Conservation (phyloP, 176 grass and related monocot genomes). For the Secale cereale region DNA sequence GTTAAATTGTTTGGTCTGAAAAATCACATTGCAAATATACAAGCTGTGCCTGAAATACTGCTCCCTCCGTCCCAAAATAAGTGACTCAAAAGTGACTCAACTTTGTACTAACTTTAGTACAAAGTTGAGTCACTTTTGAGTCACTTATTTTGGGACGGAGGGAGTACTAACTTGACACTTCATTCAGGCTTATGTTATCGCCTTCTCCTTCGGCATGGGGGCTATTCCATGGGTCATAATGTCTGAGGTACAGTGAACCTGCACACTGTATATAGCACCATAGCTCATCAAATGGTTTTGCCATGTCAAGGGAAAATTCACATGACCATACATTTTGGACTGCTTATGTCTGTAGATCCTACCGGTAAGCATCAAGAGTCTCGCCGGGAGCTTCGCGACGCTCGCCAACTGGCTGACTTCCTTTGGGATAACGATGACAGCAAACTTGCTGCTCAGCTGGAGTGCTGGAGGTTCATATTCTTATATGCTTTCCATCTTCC, state of each 20-base stretch:
- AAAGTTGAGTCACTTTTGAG: no score
- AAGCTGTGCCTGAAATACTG: neutral
- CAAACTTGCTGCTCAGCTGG: constrained; percentile 84
- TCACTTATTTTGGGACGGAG: no score
- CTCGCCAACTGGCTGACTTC: constrained; percentile 94
- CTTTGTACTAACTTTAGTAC: no score
- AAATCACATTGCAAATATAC: neutral
- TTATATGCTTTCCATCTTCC: neutral
- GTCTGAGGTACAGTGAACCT: constrained; percentile 71
- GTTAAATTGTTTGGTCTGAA: constrained; percentile 8
- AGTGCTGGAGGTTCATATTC: constrained; percentile 63
- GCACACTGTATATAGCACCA: neutral
- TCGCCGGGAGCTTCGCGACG: constrained; percentile 79
- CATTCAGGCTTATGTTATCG: constrained; percentile 65
- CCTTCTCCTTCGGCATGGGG: constrained; percentile 86
- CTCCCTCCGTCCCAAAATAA: no score
- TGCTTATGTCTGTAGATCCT: constrained; percentile 43
- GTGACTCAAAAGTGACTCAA: no score
- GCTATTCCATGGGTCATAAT: constrained; percentile 99
- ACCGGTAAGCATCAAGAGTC: constrained; percentile 81
- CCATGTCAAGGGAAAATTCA: neutral
- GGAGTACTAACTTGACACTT: constrained; percentile 29
- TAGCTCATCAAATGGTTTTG: constrained; percentile 13
- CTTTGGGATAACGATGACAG: constrained; percentile 80
- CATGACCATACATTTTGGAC: neutral